Evolutionary conservation across 225 moss, liverwort and hornwort species (phyloP).

Genomic region (Physcomitrellopsis africana): DNA sequence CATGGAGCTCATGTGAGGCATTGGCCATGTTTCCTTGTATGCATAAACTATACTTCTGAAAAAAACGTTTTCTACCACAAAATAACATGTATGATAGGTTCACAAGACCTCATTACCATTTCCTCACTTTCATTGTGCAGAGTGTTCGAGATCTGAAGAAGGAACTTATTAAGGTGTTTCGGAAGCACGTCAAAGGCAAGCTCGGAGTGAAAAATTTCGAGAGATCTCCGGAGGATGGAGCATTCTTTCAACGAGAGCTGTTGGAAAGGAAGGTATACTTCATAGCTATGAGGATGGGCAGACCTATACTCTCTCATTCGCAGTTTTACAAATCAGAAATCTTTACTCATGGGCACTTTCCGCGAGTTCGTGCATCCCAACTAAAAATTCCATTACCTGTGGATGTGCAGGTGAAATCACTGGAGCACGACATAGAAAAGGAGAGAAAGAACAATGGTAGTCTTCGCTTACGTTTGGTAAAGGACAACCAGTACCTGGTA

Average conservation of each 20-base stretch:
- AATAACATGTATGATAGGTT: not conserved
- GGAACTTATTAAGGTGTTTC: conserved; percentile 61
- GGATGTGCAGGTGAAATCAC: conserved; percentile 55
- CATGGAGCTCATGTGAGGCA: not conserved
- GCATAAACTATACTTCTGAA: not conserved
- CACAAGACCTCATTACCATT: not conserved
- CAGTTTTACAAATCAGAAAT: not conserved
- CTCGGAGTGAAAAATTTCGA: conserved; percentile 51
- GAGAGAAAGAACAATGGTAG: conserved; percentile 66
- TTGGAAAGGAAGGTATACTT: conserved; percentile 65
- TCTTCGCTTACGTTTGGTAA: conserved; percentile 64
- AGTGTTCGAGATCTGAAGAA: conserved; percentile 60
- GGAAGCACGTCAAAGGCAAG: conserved; percentile 80
- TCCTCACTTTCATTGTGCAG: conserved; percentile 32
- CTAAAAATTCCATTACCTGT: not conserved
- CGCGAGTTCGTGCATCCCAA: not conserved
- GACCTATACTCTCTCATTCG: not conserved
- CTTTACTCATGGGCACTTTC: not conserved
- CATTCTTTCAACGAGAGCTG: conserved; percentile 60
- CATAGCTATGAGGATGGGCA: not conserved
- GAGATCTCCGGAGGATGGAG: conserved; percentile 59
- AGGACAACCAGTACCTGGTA: conserved; percentile 71
- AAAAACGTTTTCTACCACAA: too few species aligned
- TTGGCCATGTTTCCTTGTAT: not conserved
- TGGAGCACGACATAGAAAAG: conserved; percentile 59